Evolutionary conservation across 2,329 filamentous ascomycete genomes (phyloP).

Genomic region (Claviceps lovelessii): DNA sequence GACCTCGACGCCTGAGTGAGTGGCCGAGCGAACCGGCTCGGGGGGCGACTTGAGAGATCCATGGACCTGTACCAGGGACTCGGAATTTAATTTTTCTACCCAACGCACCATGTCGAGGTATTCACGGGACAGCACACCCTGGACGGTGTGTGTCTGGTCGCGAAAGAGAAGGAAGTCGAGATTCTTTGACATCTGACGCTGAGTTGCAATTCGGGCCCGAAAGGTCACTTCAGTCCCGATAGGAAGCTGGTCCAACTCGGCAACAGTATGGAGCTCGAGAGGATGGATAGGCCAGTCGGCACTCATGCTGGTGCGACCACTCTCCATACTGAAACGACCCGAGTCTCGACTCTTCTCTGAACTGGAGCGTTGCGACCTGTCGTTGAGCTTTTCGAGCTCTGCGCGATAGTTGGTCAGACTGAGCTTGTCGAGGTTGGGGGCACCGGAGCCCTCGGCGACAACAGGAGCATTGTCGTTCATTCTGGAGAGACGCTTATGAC

Average conservation of each 20-base stretch:
- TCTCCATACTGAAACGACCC: slow-evolving; percentile 15
- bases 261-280: slow-evolving; percentile 24
- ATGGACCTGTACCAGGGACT: slow-evolving; percentile 63
- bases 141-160: slow-evolving; percentile 69
- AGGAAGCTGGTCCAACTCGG: slow-evolving; percentile 22
- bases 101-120: slow-evolving; percentile 67
- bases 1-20: slow-evolving; percentile 63
- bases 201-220: slow-evolving; percentile 36
- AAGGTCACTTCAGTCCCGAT: slow-evolving; percentile 27
- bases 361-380: slow-evolving; percentile 12
- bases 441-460: slow-evolving; percentile 14
- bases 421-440: slow-evolving; percentile 16
- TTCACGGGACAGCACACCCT: slow-evolving; percentile 53
- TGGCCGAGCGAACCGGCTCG: slow-evolving; percentile 60
- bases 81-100: slow-evolving; percentile 68
- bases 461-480: slow-evolving; percentile 22
- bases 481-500: slow-evolving; percentile 10
- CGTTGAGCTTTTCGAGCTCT: slow-evolving; percentile 9
- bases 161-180: slow-evolving; percentile 78
- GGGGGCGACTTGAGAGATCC: slow-evolving; percentile 61
- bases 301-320: slow-evolving; percentile 22
- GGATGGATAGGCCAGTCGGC: slow-evolving; percentile 26
- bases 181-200: slow-evolving; percentile 67
- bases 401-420: slow-evolving; percentile 11
- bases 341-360: slow-evolving; percentile 15